These are phyloP conservation scores for Botrytis cinerea DNA, from an alignment of 2,329 filamentous ascomycete genomes.

Conservation along the genomic window DNA sequence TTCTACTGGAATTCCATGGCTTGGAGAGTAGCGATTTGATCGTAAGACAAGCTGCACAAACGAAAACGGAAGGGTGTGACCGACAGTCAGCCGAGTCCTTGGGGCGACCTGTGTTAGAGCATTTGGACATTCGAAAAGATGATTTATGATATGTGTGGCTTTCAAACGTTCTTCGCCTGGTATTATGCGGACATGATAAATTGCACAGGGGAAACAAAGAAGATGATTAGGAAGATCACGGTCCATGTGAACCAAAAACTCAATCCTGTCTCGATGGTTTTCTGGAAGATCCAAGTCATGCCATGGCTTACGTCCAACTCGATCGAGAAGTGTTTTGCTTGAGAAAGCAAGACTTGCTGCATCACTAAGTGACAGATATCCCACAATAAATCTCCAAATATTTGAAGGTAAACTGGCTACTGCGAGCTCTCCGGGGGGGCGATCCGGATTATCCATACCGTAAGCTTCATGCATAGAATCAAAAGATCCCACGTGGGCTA, in stretches of 20 bases:
- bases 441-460: slow-evolving; percentile 23
- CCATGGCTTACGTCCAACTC: slow-evolving; percentile 47
- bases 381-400: slow-evolving; percentile 50
- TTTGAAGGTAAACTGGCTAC: slow-evolving; percentile 49
- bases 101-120: slow-evolving; percentile 52
- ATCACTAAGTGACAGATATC: slow-evolving; percentile 48
- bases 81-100: slow-evolving; percentile 55
- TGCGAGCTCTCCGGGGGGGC: slow-evolving; percentile 44
- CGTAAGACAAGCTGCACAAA: slow-evolving; percentile 60
- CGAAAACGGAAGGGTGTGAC: slow-evolving; percentile 56
- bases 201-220: slow-evolving; percentile 58
- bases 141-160: slow-evolving; percentile 55
- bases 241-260: slow-evolving; percentile 56
- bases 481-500: slow-evolving; percentile 39
- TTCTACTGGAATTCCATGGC: slow-evolving; percentile 51
- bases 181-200: slow-evolving; percentile 56
- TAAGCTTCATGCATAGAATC: slow-evolving; percentile 32
- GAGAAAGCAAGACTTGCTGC: slow-evolving; percentile 52
- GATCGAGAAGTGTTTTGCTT: slow-evolving; percentile 48
- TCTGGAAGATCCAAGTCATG: slow-evolving; percentile 45
- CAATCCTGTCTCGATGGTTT: slow-evolving; percentile 49
- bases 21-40: slow-evolving; percentile 48
- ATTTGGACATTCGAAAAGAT: slow-evolving; percentile 58
- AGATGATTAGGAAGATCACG: slow-evolving; percentile 55
- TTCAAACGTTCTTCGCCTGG: slow-evolving; percentile 56